Evolutionary conservation across 1,284 basidiomycete species (phyloP).

Genomic region (Ustilago tritici): DNA sequence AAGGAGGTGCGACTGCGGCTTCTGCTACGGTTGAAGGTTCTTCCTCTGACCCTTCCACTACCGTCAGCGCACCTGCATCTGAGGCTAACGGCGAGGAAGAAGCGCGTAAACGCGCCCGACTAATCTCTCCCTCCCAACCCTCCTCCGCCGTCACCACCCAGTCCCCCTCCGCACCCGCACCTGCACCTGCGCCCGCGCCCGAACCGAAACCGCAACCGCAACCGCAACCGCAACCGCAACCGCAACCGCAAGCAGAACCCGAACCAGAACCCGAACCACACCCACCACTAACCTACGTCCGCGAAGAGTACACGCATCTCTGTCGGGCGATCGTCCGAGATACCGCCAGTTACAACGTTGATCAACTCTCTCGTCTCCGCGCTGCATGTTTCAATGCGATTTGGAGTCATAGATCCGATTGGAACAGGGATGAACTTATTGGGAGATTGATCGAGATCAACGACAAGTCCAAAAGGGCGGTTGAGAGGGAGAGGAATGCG

Average conservation of each 20-base stretch:
- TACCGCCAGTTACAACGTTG: conserved; percentile 72
- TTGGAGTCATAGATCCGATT: conserved; percentile 83
- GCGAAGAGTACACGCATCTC: conserved; percentile 28
- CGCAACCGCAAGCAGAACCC: neutral
- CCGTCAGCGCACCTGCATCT: neutral
- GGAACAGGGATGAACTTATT: conserved; percentile 82
- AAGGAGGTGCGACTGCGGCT: neutral
- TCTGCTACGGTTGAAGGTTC: neutral
- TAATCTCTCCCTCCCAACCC: conserved; percentile 16
- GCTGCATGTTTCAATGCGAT: conserved; percentile 83
- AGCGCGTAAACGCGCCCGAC: conserved; percentile 35
- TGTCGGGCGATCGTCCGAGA: conserved; percentile 26
- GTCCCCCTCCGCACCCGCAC: neutral
- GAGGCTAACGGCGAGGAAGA: conserved; percentile 29
- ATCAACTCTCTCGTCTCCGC: conserved; percentile 92
- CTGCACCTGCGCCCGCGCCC: neutral
- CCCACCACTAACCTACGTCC: conserved; percentile 40
- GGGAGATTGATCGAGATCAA: conserved; percentile 40
- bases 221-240: neutral
- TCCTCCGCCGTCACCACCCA: neutral
- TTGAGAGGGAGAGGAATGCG: conserved; percentile 1
- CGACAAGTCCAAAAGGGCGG: conserved; percentile 12
- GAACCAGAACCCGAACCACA: conserved; percentile 13
- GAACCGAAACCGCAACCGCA: too few relatives aligned
- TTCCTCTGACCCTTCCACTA: neutral